A percentile compares a stretch with the other conserved stretches of the same genome.
Evolutionary conservation across 1,139 yeast genomes (phyloP).

Genomic region (Eremothecium coryli): DNA sequence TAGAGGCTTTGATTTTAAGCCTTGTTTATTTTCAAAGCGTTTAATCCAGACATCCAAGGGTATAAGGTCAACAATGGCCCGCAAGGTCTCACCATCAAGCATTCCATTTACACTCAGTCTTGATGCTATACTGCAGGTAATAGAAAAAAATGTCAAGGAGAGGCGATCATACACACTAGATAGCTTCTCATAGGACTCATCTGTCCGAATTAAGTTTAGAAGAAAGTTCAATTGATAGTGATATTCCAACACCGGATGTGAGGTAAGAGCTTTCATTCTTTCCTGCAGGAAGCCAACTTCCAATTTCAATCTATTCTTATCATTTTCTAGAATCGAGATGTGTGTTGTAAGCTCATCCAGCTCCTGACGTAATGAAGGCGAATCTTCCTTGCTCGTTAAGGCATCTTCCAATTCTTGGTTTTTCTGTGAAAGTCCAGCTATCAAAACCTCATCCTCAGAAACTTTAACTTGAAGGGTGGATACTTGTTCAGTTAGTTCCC

Average conservation of each 20-base stretch:
- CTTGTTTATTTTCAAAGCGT: slow-evolving; percentile 2
- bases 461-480: slow-evolving; percentile 38
- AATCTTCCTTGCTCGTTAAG: not conserved
- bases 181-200: not conserved
- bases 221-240: not conserved
- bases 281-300: slow-evolving; percentile 1
- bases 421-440: slow-evolving; percentile 38
- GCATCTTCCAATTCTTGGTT: slow-evolving; percentile 47
- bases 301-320: slow-evolving; percentile 2
- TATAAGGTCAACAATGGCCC: not conserved
- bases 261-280: not conserved
- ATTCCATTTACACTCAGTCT: not conserved
- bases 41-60: slow-evolving; percentile 1
- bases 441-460: slow-evolving; percentile 25
- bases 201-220: not conserved
- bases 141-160: not conserved
- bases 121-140: not conserved
- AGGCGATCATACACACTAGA: not conserved
- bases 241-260: slow-evolving; percentile 3
- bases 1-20: not conserved
- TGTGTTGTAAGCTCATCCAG: slow-evolving; percentile 35
- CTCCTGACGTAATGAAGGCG: not conserved
- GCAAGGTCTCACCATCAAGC: not conserved
- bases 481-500: slow-evolving; percentile 35
- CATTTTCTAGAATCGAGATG: slow-evolving; percentile 26